phyloP scores from a whole-genome alignment of 2,329 filamentous ascomycete species.

The Verticillium albo-atrum region DNA sequence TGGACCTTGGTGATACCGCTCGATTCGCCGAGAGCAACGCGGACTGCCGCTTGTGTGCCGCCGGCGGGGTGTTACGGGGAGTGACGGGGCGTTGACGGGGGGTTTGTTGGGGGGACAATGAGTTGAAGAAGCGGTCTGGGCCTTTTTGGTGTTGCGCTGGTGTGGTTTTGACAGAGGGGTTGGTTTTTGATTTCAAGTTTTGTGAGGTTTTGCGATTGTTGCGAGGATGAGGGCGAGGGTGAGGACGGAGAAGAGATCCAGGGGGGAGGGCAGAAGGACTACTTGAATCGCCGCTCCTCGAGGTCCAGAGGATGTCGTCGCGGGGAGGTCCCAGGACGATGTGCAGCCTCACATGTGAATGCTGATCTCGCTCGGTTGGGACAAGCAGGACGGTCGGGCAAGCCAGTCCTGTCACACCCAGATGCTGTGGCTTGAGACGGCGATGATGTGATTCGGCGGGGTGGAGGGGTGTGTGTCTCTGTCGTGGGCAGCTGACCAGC shows the following conservation, averaged over 20 bases:
- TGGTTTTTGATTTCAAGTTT: neutral
- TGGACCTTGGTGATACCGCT: neutral
- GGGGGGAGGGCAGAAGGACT: neutral
- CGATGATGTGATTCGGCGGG: neutral
- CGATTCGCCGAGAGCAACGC: neutral
- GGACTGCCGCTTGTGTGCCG: neutral
- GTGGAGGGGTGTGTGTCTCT: neutral
- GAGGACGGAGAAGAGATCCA: neutral
- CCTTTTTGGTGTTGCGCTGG: neutral
- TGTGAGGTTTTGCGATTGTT: neutral
- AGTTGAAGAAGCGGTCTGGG: neutral
- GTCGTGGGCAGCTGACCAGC: neutral
- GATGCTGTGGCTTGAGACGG: neutral
- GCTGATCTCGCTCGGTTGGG: neutral
- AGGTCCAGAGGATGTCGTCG: too few species aligned
- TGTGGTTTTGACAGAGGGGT: neutral
- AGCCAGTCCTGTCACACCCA: neutral
- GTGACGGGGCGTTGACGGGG: neutral
- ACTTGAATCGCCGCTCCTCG: too few species aligned
- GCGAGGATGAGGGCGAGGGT: neutral
- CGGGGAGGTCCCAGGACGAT: neutral
- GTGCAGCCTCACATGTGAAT: neutral
- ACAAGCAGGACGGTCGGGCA: neutral
- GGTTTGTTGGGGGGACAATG: neutral
- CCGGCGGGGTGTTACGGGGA: neutral